Evolutionary conservation across 1,284 basidiomycete genomes (phyloP), one percentile per base, ranked within the genome.

Genomic region (Caloboletus firmus): DNA sequence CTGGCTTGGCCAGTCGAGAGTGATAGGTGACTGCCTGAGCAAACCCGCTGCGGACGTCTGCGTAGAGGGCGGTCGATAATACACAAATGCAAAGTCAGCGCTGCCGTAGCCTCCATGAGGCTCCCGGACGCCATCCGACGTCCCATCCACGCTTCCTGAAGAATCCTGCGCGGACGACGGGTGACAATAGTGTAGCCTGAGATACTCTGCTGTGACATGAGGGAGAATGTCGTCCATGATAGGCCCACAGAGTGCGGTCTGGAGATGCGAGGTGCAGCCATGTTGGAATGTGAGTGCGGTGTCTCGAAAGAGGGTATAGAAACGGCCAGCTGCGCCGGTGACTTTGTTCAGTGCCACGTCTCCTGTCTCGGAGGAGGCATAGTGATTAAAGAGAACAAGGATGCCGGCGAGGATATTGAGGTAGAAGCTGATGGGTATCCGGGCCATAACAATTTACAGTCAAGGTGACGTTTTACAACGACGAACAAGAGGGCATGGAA

Each of bases 271-370:
- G 5, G 42, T 24, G 22, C 20, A 62, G 12, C 42, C 51, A 36
- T 51, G 40, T 44, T 48, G 54, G 10, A 62, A 20, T 5, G 57
- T 30, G 31, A 36, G 15, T 17, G 28, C 34, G 6, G 50, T 32
- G 12, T 56, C 49, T 34, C 26, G 53, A 15, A 64, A 58, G 43
- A 65, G 43, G 15, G 34, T 22, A 26, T 49, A 63, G 48, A 67
- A 64, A 34, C 56, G 61, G n/a, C 32, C 52, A 22, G 50, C 30
- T n/a, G 63, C 63, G 2, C 63, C 55, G 0, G 63, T 59, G 28
- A 64, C 32, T 39, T 65, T 66, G 47, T 63, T 63, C 41, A 64
- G 49, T 1, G 60, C 64, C 5, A 56, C 10, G 12, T 63, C 60
- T 7, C 64, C 61, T 28, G 64, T 63, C 49, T 65, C 54, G 5